These are phyloP conservation scores for Taphrina betulina DNA, from an alignment of 1,139 yeast genomes.

Conservation along the genomic window DNA sequence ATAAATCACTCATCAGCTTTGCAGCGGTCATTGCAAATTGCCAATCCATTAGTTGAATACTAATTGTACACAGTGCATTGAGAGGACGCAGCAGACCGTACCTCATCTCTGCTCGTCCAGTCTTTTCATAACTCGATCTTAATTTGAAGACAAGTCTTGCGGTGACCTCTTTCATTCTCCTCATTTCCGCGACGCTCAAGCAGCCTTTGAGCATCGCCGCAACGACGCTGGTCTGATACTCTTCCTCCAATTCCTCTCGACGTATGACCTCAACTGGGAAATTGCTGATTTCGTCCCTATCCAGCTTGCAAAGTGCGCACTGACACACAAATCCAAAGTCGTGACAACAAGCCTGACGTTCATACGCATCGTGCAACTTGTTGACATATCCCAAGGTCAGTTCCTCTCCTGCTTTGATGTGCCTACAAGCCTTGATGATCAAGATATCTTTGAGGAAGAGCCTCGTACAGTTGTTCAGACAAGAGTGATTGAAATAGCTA, in stretches of 20 bases:
- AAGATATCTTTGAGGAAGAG: conserved; percentile 12
- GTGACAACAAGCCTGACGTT: conserved; percentile 4
- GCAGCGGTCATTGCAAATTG: not conserved
- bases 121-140: not conserved
- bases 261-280: not conserved
- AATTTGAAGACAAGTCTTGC: no score
- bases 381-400: conserved; percentile 24
- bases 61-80: conserved; percentile 3
- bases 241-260: conserved; percentile 1
- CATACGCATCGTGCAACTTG: conserved; percentile 3
- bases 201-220: no score
- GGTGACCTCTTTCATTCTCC: no score
- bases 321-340: conserved; percentile 23
- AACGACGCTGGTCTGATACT: no score
- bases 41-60: no score
- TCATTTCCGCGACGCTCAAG: no score
- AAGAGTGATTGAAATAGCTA: conserved; percentile 30
- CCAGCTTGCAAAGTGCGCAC: conserved; percentile 16
- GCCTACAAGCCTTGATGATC: conserved; percentile 22
- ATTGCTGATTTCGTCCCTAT: conserved; percentile 3
- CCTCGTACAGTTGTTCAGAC: conserved; percentile 24
- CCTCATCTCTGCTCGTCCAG: not conserved
- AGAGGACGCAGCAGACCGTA: conserved; percentile 9
- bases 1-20: not conserved
- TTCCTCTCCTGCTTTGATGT: conserved; percentile 15